Evolutionary conservation across 2,329 filamentous ascomycete species (phyloP), one percentile per base, ranked within the genome.

Genomic region (Colletotrichum gigasporum): DNA sequence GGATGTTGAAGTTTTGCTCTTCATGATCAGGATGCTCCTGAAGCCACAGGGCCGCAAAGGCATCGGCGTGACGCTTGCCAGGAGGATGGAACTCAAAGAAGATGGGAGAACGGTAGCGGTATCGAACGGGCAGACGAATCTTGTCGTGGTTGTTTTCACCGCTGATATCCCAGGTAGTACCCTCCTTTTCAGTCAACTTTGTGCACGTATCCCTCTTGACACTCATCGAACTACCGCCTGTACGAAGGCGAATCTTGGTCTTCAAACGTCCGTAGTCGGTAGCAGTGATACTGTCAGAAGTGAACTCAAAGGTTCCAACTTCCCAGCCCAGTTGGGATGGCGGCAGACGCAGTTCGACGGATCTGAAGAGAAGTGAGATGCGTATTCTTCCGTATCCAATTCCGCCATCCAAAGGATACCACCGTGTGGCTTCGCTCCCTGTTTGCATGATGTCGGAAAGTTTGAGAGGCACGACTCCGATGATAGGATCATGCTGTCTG

Each of bases 381-480:
- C 94, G 90, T 64, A 97, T 86, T 7, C 95, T 91, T 37, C 96
- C 96, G 68, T 96, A 98, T 1, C 96, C 92, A 67, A 98, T 90
- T 10, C 96, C 96, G 20, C 95, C 96, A 73, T 97, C 94, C 0
- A 99, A 85, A n/a, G 96, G 95, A 75, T 97, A 98, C 94, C 94
- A 97, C 64, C 94, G 84, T 3, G 94, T 96, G 57, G 90, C 81
- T 75, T 98, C 93, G 44, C 93, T 97, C 69, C 89, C 91, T 0
- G 91, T 96, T 71, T 95, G 89, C 20, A 99, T 82, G n/a, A 97
- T 85, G 51, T 97, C 93, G 0, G 92, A 92, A 0, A 98, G 78
- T 75, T 94, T 96, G 63, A 99, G 81, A 1, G 94, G 93, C 2
- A 98, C 91, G 4, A 98, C 91, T 39, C 96, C 96, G 30, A 98